phyloP scores from a whole-genome alignment of 2,329 filamentous ascomycete species.

The Apiospora sp. region DNA sequence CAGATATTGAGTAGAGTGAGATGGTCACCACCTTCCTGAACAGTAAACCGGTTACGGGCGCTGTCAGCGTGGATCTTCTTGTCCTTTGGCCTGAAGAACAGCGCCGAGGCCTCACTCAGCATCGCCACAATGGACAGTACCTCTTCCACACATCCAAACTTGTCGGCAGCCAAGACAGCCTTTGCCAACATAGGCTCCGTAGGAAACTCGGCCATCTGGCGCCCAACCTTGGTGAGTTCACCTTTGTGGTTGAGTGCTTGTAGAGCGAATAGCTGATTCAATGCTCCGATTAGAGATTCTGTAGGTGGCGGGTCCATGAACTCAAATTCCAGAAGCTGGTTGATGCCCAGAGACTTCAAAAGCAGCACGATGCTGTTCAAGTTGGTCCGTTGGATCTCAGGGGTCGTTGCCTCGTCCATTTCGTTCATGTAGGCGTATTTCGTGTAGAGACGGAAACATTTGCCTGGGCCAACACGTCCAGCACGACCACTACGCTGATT shows the following conservation, averaged over 20 bases:
- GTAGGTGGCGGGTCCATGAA: constrained; percentile 95
- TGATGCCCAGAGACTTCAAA: constrained; percentile 89
- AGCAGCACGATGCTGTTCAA: constrained; percentile 84
- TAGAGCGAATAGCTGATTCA: constrained; percentile 91
- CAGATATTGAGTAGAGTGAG: constrained; percentile 89
- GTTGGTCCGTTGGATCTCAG: constrained; percentile 92
- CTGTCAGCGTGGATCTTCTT: constrained; percentile 97
- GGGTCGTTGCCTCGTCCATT: constrained; percentile 88
- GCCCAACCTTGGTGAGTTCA: constrained; percentile 86
- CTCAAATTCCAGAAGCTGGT: constrained; percentile 91
- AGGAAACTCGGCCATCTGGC: constrained; percentile 95
- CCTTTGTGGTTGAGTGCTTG: constrained; percentile 89
- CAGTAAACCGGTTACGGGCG: constrained; percentile 85
- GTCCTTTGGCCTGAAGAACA: constrained; percentile 96
- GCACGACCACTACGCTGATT: constrained; percentile 94
- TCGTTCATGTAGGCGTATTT: constrained; percentile 96
- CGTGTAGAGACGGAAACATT: constrained; percentile 93
- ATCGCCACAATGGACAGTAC: constrained; percentile 93
- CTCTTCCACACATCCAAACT: constrained; percentile 92
- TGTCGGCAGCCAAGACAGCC: constrained; percentile 85
- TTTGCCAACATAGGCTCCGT: constrained; percentile 92
- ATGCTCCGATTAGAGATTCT: constrained; percentile 84
- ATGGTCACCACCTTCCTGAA: constrained; percentile 91
- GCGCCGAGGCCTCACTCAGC: constrained; percentile 84
- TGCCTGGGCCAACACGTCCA: constrained; percentile 89